These are phyloP conservation scores for Albatrellus sp. DNA, from an alignment of 1,284 basidiomycete genomes.

Conservation along the genomic window DNA sequence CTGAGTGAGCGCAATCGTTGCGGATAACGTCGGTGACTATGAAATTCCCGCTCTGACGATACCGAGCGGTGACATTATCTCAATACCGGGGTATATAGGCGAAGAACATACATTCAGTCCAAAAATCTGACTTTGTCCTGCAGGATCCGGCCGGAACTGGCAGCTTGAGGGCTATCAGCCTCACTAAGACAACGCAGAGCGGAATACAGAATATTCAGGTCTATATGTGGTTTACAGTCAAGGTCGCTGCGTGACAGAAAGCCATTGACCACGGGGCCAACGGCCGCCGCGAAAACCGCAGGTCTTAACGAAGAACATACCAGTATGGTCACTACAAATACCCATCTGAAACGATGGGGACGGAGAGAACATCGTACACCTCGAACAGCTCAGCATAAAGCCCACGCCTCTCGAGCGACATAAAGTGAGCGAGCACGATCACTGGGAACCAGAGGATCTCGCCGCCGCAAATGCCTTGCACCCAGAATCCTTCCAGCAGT, in stretches of 20 bases:
- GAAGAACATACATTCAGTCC: constrained; percentile 27
- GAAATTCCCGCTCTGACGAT: constrained; percentile 25
- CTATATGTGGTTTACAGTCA: not conserved
- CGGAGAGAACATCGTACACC: constrained; percentile 10
- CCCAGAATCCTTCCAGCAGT: constrained; percentile 26
- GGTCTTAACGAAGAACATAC: constrained; percentile 9
- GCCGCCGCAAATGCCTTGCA: constrained; percentile 38
- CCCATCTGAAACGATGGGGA: constrained; percentile 9
- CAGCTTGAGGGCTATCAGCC: constrained; percentile 25
- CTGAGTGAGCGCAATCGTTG: constrained; percentile 25
- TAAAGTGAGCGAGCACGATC: constrained; percentile 33
- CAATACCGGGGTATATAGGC: no score
- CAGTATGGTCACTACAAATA: constrained; percentile 12
- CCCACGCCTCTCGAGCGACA: constrained; percentile 28
- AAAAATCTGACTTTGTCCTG: constrained; percentile 21
- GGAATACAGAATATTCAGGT: constrained; percentile 30
- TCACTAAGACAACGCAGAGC: constrained; percentile 22
- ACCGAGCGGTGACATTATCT: no score
- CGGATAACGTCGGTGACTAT: constrained; percentile 22
- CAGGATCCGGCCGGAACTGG: constrained; percentile 19
- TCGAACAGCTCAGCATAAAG: constrained; percentile 21
- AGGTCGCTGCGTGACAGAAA: constrained; percentile 18
- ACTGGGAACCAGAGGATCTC: constrained; percentile 26
- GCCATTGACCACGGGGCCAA: constrained; percentile 26
- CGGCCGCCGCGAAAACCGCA: constrained; percentile 23